Evolutionary conservation across 1,284 basidiomycete genomes (phyloP).

Genomic region (Inonotus obliquus): DNA sequence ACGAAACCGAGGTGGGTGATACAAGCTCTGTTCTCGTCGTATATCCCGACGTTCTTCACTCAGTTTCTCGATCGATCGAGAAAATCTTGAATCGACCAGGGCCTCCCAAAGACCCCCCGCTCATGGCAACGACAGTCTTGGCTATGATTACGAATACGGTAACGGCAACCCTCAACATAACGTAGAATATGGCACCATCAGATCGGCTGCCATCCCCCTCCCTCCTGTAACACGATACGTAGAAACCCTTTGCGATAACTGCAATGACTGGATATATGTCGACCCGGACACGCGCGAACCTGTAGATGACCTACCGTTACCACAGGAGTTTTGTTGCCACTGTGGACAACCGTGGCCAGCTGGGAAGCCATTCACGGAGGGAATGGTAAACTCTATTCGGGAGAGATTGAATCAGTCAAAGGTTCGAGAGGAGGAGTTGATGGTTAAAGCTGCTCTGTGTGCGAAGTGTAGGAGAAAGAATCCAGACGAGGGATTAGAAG

Average conservation of each 20-base stretch:
- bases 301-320: background rate
- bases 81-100: no score
- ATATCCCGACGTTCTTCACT: no score
- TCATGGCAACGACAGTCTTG: no score
- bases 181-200: no score
- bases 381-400: background rate
- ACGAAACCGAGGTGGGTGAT: no score
- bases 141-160: no score
- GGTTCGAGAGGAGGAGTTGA: no score
- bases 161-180: no score
- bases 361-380: background rate
- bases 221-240: background rate
- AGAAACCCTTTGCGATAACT: background rate
- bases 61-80: no score
- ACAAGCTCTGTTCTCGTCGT: no score
- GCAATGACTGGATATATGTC: background rate
- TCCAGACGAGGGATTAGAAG: background rate
- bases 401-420: no score
- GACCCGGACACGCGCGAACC: background rate
- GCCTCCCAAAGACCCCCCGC: no score
- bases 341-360: conserved; percentile 2
- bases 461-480: background rate
- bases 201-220: background rate
- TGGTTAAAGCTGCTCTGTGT: background rate
- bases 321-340: background rate